phyloP scores from a whole-genome alignment of 164 flowering plant species.

The Stephania cephalantha region DNA sequence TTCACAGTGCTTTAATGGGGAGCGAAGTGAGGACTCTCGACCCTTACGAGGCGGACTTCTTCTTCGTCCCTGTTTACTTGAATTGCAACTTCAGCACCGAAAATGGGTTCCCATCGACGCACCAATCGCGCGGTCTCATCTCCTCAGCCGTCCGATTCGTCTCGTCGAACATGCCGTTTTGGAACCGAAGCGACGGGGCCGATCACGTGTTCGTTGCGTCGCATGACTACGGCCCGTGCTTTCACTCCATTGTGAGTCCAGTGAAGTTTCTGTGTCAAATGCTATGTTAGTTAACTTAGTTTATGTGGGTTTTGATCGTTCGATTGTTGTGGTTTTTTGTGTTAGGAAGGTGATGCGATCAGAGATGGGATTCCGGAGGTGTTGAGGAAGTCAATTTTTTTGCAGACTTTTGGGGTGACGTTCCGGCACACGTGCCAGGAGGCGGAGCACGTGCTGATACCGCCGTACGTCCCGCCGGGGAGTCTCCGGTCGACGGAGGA shows the following conservation, averaged over 20 bases:
- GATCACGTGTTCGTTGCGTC: constrained; percentile 94
- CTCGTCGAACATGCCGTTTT: constrained; percentile 53
- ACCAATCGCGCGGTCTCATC: constrained; percentile 64
- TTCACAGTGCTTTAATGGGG: constrained; percentile 54
- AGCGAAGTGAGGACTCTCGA: constrained; percentile 56
- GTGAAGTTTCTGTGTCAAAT: background rate
- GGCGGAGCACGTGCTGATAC: constrained; percentile 71
- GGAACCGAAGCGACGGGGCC: constrained; percentile 72
- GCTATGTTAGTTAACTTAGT: too few relatives aligned
- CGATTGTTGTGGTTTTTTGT: background rate
- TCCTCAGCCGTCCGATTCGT: constrained; percentile 51
- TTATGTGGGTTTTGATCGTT: background rate
- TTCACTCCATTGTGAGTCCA: constrained; percentile 66
- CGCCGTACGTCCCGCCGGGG: constrained; percentile 76
- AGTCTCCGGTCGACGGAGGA: constrained; percentile 38
- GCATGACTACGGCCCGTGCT: constrained; percentile 91
- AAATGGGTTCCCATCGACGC: constrained; percentile 87
- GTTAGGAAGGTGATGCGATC: constrained; percentile 67
- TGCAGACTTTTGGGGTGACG: constrained; percentile 84
- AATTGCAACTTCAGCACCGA: constrained; percentile 86
- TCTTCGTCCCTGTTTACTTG: constrained; percentile 92
- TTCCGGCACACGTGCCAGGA: constrained; percentile 75
- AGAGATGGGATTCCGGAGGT: constrained; percentile 70
- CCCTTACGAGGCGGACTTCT: constrained; percentile 83
- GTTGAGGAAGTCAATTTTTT: constrained; percentile 63